These are phyloP conservation scores for Tetrahymena elliotti DNA, from an alignment of 73 alveolate genomes.

Conservation along the genomic window DNA sequence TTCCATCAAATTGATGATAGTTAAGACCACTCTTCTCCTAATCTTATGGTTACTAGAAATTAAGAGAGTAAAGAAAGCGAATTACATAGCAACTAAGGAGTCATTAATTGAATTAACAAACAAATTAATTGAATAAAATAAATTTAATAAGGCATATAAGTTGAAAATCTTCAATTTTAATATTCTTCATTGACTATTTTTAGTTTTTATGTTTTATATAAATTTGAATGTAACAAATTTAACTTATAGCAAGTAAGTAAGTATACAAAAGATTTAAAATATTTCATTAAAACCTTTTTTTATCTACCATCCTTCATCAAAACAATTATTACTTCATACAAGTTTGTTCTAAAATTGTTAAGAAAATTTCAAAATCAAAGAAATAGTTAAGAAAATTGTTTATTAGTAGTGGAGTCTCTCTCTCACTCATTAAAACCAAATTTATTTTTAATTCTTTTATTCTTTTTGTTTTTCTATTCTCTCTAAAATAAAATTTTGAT, in stretches of 20 bases:
- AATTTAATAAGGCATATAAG: neutral
- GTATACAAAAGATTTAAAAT: neutral
- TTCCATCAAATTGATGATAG: neutral
- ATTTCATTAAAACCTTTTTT: neutral
- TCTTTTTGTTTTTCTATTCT: too few relatives aligned
- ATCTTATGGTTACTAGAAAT: neutral
- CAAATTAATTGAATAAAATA: neutral
- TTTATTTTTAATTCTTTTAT: too few relatives aligned
- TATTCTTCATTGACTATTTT: neutral
- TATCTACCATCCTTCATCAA: too few relatives aligned
- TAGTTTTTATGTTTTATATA: neutral
- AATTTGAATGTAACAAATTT: neutral
- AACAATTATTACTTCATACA: too few relatives aligned
- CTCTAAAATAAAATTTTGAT: too few relatives aligned
- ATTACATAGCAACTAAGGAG: neutral
- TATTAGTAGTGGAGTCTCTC: too few relatives aligned
- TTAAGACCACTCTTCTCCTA: neutral
- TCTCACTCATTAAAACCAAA: too few relatives aligned
- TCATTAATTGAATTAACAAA: neutral
- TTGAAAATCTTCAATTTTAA: neutral
- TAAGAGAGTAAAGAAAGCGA: neutral
- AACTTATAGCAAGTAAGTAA: neutral
- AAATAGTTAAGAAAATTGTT: too few relatives aligned
- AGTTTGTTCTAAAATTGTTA: too few relatives aligned
- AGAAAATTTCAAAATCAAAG: too few relatives aligned